A percentile compares a stretch with the other conserved stretches of the same genome.
These are phyloP conservation scores for Penicillium freii DNA, from an alignment of 2,329 filamentous ascomycete genomes.

Conservation along the genomic window DNA sequence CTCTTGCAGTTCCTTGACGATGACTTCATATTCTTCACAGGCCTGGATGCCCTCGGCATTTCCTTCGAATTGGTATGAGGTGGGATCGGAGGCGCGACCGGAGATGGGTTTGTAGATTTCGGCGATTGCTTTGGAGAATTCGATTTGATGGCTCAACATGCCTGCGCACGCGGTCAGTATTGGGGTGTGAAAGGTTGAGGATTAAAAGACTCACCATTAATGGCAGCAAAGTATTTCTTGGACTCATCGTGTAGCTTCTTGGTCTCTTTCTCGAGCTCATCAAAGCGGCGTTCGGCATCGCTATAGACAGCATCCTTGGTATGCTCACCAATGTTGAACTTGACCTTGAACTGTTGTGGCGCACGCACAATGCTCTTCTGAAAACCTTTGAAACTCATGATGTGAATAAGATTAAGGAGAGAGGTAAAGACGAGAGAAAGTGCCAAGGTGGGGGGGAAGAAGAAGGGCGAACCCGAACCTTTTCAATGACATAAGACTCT, in stretches of 20 bases:
- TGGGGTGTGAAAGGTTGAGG: background rate
- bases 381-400: slow-evolving; percentile 97
- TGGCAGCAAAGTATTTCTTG: slow-evolving; percentile 94
- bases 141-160: slow-evolving; percentile 97
- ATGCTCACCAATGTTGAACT: slow-evolving; percentile 92
- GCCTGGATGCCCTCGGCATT: slow-evolving; percentile 91
- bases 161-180: slow-evolving; percentile 42
- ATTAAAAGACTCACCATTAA: slow-evolving; percentile 64
- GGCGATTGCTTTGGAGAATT: slow-evolving; percentile 92
- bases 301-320: slow-evolving; percentile 94
- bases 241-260: slow-evolving; percentile 97
- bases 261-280: slow-evolving; percentile 91
- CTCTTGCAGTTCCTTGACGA: slow-evolving; percentile 86
- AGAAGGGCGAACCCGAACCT: slow-evolving; percentile 15
- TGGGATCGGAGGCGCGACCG: slow-evolving; percentile 88
- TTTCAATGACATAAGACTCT: slow-evolving; percentile 27
- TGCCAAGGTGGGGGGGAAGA: slow-evolving; percentile 3
- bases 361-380: slow-evolving; percentile 85
- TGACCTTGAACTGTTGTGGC: slow-evolving; percentile 85
- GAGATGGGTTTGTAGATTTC: slow-evolving; percentile 99
- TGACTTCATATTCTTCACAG: slow-evolving; percentile 92
- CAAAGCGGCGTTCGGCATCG: slow-evolving; percentile 89
- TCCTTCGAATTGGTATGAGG: slow-evolving; percentile 74
- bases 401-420: slow-evolving; percentile 10
- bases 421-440: slow-evolving; percentile 15